Conservation (phyloP, 371 early-diverging fungal species). For the Haplosporangium sp. region DNA sequence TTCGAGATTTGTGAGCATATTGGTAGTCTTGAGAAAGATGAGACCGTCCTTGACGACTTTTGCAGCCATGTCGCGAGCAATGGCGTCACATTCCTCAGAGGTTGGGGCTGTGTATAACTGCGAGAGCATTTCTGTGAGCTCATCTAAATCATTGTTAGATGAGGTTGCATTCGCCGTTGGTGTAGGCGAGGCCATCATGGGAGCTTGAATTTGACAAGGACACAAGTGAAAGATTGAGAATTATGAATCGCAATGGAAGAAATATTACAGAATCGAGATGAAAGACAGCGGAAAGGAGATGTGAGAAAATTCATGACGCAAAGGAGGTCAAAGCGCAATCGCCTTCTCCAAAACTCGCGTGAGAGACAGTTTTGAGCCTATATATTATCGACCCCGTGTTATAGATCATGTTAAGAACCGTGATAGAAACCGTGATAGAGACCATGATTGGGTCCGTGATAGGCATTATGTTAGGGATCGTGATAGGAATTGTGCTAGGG, state of each 20-base stretch:
- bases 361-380: too few species aligned
- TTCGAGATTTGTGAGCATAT: conserved; percentile 66
- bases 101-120: conserved; percentile 67
- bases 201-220: not conserved
- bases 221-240: conserved; percentile 1
- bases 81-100: conserved; percentile 66
- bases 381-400: too few species aligned
- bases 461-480: too few species aligned
- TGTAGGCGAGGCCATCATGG: conserved; percentile 10
- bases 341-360: too few species aligned
- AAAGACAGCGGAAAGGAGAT: too few species aligned
- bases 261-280: not conserved
- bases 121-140: conserved; percentile 45
- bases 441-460: too few species aligned
- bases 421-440: too few species aligned
- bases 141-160: conserved; percentile 26
- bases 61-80: conserved; percentile 66
- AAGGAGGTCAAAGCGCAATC: too few species aligned
- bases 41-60: conserved; percentile 65
- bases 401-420: too few species aligned
- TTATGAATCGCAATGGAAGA: not conserved
- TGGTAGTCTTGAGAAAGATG: conserved; percentile 65
- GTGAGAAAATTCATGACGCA: too few species aligned
- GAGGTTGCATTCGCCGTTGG: conserved; percentile 19
- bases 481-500: too few species aligned